A percentile compares a stretch with the other conserved stretches of the same genome.
phyloP scores from a whole-genome alignment of 1,284 basidiomycete genomes.

The Ustilago loliicola region DNA sequence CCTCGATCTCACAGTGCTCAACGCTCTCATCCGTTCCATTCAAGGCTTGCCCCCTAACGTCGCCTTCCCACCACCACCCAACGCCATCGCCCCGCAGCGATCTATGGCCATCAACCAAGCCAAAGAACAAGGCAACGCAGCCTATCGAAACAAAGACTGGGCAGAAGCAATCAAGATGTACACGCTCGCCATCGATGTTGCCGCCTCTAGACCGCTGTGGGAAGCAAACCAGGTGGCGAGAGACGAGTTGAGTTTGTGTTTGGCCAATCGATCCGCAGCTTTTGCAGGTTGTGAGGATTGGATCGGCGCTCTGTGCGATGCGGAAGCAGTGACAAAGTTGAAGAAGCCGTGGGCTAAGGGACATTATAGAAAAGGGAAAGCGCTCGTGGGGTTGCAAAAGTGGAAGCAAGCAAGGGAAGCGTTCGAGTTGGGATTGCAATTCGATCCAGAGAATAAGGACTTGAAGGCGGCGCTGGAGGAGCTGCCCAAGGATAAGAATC shows the following conservation, averaged over 20 bases:
- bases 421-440: constrained; percentile 84
- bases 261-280: constrained; percentile 92
- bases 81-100: constrained; percentile 66
- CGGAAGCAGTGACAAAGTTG: constrained; percentile 87
- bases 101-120: constrained; percentile 65
- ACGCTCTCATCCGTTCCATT: constrained; percentile 67
- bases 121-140: constrained; percentile 67
- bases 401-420: constrained; percentile 85
- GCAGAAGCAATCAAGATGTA: constrained; percentile 85
- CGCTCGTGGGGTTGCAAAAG: constrained; percentile 81
- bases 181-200: constrained; percentile 84
- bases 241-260: constrained; percentile 87
- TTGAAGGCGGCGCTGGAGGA: constrained; percentile 33
- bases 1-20: constrained; percentile 65
- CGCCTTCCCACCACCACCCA: constrained; percentile 67
- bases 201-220: constrained; percentile 88
- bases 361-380: constrained; percentile 91
- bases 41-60: constrained; percentile 62
- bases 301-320: constrained; percentile 87
- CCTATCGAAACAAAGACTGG: constrained; percentile 73
- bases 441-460: constrained; percentile 82
- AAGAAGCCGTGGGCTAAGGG: constrained; percentile 94
- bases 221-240: constrained; percentile 84
- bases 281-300: constrained; percentile 82
- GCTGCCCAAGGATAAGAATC: constrained; percentile 40